A percentile compares a stretch with the other conserved stretches of the same genome.
Evolutionary conservation across 2,329 filamentous ascomycete genomes (phyloP).

Genomic region (Botrytis sinoallii): DNA sequence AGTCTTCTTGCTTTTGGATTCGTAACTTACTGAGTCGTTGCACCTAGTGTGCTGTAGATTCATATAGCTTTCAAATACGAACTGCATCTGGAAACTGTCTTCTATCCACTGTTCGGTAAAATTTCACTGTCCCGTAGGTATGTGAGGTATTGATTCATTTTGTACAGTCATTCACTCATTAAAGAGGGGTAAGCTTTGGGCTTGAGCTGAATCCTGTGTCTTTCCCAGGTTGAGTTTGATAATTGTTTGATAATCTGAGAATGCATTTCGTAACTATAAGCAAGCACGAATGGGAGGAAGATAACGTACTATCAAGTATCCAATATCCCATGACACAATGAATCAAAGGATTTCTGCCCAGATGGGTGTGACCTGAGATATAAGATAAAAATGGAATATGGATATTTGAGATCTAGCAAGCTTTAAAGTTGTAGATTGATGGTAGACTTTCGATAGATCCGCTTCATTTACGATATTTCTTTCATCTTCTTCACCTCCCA

Average conservation of each 20-base stretch:
- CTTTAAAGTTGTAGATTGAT: rapidly evolving
- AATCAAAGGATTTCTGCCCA: not conserved
- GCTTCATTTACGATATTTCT: not conserved
- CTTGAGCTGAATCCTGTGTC: not conserved
- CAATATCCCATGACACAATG: too few species aligned
- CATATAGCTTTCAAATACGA: too few species aligned
- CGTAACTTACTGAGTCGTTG: too few species aligned
- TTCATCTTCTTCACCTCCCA: too few species aligned
- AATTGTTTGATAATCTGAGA: not conserved
- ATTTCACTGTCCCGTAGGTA: too few species aligned
- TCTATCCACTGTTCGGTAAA: too few species aligned
- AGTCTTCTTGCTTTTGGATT: too few species aligned
- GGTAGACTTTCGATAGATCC: not conserved
- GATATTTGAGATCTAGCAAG: not conserved
- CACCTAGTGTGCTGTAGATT: too few species aligned
- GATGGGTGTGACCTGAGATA: not conserved
- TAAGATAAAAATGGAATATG: not conserved
- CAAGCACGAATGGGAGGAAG: not conserved
- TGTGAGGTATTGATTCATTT: too few species aligned
- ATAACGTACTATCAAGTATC: not conserved
- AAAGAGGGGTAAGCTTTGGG: not conserved
- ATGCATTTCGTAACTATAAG: not conserved
- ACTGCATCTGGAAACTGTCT: too few species aligned
- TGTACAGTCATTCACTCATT: not conserved
- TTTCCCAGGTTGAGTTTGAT: not conserved